These are phyloP conservation scores for Phytophthora capsici DNA, from an alignment of 352 stramenopile genomes.

Conservation along the genomic window DNA sequence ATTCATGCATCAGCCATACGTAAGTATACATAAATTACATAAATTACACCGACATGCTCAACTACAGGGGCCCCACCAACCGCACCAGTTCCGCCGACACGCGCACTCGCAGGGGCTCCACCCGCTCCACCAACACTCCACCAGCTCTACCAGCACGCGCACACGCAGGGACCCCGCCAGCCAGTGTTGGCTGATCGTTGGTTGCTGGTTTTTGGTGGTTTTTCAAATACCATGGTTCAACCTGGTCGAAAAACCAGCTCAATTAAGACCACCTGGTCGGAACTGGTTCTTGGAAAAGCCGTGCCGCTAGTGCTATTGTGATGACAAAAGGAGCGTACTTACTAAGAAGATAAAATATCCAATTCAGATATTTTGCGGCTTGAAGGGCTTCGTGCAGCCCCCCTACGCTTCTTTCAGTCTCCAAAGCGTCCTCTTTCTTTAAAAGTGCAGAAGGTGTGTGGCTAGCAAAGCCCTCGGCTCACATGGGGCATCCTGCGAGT, in stretches of 20 bases:
- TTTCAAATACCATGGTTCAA: constrained; percentile 6
- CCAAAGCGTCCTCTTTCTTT: background rate
- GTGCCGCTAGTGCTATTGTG: too few relatives aligned
- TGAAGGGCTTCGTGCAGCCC: background rate
- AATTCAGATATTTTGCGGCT: background rate
- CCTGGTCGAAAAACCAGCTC: constrained; percentile 1
- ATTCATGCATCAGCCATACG: too few relatives aligned
- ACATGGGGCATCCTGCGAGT: background rate
- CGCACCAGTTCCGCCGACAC: too few relatives aligned
- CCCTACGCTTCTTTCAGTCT: background rate
- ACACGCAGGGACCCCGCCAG: too few relatives aligned
- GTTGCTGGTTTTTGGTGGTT: constrained; percentile 4
- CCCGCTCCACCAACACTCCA: too few relatives aligned
- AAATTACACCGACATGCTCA: too few relatives aligned
- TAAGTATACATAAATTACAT: too few relatives aligned
- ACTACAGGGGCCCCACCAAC: too few relatives aligned
- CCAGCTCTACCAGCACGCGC: too few relatives aligned
- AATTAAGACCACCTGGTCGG: background rate
- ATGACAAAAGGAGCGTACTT: background rate
- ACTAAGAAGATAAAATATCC: background rate
- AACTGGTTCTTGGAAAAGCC: background rate
- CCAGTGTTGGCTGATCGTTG: constrained; percentile 10
- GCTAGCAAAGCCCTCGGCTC: background rate
- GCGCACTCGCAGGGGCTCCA: too few relatives aligned
- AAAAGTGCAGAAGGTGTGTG: background rate